phyloP scores from a whole-genome alignment of 163 green algal species.

The Coccomyxa subellipsoidea region DNA sequence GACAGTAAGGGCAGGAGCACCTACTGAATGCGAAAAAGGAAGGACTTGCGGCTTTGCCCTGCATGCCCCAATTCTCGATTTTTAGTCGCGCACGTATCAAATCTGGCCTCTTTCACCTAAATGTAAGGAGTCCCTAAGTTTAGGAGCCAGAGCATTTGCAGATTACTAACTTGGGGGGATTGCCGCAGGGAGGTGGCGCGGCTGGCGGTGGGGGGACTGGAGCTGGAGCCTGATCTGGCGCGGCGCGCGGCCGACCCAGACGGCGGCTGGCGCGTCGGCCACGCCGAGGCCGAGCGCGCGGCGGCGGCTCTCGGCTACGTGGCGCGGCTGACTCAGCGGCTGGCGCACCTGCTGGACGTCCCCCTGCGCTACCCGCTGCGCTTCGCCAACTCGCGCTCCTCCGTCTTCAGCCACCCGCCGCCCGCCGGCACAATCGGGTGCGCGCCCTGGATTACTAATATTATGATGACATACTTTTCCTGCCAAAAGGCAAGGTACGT shows the following conservation, averaged over 20 bases:
- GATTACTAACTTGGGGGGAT: no score
- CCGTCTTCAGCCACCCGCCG: slow-evolving; percentile 34
- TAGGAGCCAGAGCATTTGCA: no score
- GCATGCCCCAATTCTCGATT: no score
- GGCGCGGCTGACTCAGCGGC: slow-evolving; percentile 47
- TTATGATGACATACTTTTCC: no score
- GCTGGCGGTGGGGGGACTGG: slow-evolving; percentile 55
- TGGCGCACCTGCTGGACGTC: slow-evolving; percentile 66
- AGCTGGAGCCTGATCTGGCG: slow-evolving; percentile 50
- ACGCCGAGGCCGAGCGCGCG: slow-evolving; percentile 27
- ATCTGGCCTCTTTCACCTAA: no score
- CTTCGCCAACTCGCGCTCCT: slow-evolving; percentile 35
- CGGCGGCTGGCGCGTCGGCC: slow-evolving; percentile 25
- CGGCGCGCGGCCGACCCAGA: slow-evolving; percentile 35
- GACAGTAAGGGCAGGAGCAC: no score
- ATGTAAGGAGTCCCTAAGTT: no score
- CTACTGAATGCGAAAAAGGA: no score
- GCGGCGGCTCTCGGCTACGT: slow-evolving; percentile 70
- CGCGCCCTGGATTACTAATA: no score
- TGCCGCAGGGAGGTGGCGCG: slow-evolving; percentile 37
- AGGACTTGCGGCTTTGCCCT: no score
- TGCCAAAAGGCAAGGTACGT: no score
- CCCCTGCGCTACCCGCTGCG: slow-evolving; percentile 70
- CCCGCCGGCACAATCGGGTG: slow-evolving; percentile 12
- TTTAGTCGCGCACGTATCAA: no score